Conservation (phyloP, 2,329 filamentous ascomycete genomes). For the Didymella pomorum region DNA sequence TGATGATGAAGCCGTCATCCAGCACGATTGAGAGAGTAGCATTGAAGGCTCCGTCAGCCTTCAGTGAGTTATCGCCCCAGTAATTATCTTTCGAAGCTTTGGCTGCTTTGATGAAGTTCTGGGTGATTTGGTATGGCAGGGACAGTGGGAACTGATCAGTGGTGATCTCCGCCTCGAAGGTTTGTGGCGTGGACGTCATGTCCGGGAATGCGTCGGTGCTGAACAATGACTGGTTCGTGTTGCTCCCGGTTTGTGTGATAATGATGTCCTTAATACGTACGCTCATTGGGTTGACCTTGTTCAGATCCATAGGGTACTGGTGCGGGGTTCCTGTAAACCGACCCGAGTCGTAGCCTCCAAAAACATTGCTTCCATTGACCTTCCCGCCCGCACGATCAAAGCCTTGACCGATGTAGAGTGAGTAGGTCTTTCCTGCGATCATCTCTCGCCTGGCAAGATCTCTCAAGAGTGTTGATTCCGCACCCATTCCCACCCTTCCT, state of each 20-base stretch:
- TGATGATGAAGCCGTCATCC: conserved; percentile 52
- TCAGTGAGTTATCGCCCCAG: conserved; percentile 50
- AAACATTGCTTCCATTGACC: conserved; percentile 54
- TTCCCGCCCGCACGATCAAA: conserved; percentile 52
- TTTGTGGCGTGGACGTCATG: conserved; percentile 39
- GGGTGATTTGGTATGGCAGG: conserved; percentile 52
- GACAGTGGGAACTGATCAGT: conserved; percentile 55
- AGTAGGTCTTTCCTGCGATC: conserved; percentile 53
- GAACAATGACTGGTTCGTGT: conserved; percentile 48
- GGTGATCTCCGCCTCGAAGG: conserved; percentile 54
- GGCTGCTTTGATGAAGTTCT: conserved; percentile 51
- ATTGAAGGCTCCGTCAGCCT: conserved; percentile 49
- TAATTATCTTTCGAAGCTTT: conserved; percentile 48
- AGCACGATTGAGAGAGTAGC: conserved; percentile 53
- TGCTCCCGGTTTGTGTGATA: conserved; percentile 42
- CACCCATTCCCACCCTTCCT: conserved; percentile 53
- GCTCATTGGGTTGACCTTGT: conserved; percentile 47
- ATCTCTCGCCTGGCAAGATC: conserved; percentile 45
- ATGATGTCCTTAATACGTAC: conserved; percentile 53
- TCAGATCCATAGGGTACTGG: conserved; percentile 44
- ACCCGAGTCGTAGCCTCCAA: conserved; percentile 57
- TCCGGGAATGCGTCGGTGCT: conserved; percentile 41
- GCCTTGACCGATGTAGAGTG: conserved; percentile 54
- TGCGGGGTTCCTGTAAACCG: conserved; percentile 51
- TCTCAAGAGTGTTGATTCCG: conserved; percentile 51